Conservation (phyloP, 768 basidiomycete genomes). For the Tephrocybe sp. region DNA sequence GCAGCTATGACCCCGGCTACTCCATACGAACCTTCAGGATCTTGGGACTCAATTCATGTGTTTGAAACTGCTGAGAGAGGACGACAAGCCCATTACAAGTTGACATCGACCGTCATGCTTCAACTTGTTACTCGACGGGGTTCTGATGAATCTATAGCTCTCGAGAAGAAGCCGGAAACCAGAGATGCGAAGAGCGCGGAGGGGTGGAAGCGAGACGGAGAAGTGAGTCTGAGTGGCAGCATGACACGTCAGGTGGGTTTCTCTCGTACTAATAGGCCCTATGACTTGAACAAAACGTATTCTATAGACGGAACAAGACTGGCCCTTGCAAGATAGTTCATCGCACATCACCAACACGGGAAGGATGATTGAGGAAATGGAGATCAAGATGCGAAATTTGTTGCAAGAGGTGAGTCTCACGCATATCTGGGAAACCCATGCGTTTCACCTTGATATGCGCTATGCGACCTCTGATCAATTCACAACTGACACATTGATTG, state of each 20-base stretch:
- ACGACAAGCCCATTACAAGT: constrained; percentile 92
- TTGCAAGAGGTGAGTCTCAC: constrained; percentile 69
- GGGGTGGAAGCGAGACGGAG: constrained; percentile 64
- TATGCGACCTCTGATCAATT: not conserved
- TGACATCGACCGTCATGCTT: constrained; percentile 97
- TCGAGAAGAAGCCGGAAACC: constrained; percentile 26
- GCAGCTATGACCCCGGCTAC: constrained; percentile 63
- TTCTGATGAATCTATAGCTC: constrained; percentile 30
- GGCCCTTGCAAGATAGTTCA: constrained; percentile 72
- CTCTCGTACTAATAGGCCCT: not conserved
- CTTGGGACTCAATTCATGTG: constrained; percentile 99
- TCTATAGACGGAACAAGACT: constrained; percentile 80
- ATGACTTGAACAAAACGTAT: not conserved
- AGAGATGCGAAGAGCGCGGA: constrained; percentile 37
- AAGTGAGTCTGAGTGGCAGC: constrained; percentile 87
- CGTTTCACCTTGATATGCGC: not conserved
- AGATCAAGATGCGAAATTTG: constrained; percentile 97
- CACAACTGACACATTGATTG: constrained; percentile 2
- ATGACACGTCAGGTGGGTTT: constrained; percentile 91
- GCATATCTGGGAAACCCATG: not conserved
- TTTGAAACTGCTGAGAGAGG: constrained; percentile 94
- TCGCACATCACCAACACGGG: constrained; percentile 96
- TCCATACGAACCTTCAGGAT: constrained; percentile 68
- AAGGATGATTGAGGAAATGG: constrained; percentile 97
- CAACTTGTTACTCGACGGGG: constrained; percentile 67